Conservation (phyloP, 176 grass and related monocot genomes). For the Alloteropsis semialata region DNA sequence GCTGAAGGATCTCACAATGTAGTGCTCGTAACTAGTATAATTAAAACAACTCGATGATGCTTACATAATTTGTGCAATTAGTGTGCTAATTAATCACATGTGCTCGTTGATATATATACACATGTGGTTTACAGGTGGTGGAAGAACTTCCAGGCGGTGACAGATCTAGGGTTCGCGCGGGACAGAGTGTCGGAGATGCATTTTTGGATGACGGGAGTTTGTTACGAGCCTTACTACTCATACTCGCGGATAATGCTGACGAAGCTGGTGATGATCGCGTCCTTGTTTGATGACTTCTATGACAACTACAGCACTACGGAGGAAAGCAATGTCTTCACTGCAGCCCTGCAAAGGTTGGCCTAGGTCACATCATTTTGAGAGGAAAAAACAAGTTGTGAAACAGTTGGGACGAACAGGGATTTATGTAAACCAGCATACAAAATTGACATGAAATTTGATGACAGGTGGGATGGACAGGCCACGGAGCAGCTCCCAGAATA, state of each 20-base stretch:
- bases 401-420: too few relatives aligned
- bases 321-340: constrained; percentile 30
- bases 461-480: not conserved
- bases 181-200: constrained; percentile 46
- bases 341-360: constrained; percentile 43
- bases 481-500: not conserved
- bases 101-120: not conserved
- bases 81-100: not conserved
- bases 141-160: constrained; percentile 25
- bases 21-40: not conserved
- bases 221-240: constrained; percentile 38
- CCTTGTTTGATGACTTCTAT: constrained; percentile 51
- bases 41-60: too few relatives aligned
- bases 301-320: constrained; percentile 43
- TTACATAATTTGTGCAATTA: too few relatives aligned
- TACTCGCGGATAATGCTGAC: constrained; percentile 21
- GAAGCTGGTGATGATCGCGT: constrained; percentile 8
- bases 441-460: not conserved
- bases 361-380: not conserved
- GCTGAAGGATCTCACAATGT: constrained; percentile 31
- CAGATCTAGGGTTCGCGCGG: constrained; percentile 22
- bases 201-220: constrained; percentile 40
- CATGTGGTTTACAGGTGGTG: constrained; percentile 44
- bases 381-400: too few relatives aligned
- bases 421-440: too few relatives aligned